phyloP scores from a whole-genome alignment of 192 early-diverging fungal species.

The Radiomyces spectabilis region DNA sequence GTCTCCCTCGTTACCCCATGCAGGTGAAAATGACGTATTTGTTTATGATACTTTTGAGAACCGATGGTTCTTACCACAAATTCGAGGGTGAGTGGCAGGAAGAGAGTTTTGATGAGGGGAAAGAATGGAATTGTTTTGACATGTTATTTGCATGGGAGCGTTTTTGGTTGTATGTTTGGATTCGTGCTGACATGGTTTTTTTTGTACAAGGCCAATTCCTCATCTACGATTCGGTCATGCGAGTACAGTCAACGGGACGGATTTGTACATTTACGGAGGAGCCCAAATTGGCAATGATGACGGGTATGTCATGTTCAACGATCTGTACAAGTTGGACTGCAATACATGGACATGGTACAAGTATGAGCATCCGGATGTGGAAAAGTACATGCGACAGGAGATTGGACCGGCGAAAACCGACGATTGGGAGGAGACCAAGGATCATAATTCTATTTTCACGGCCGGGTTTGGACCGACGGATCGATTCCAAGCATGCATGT shows the following conservation, averaged over 20 bases:
- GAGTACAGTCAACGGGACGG: conserved; percentile 2
- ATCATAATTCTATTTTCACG: conserved; percentile 7
- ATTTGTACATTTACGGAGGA: conserved; percentile 24
- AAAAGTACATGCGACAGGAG: conserved; percentile 6
- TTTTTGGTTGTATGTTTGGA: not conserved
- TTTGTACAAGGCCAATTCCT: conserved; percentile 18
- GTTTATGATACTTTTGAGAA: conserved; percentile 22
- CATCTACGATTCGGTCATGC: conserved; percentile 29
- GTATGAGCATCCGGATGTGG: conserved; percentile 23
- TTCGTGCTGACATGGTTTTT: no score
- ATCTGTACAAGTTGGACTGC: conserved; percentile 22
- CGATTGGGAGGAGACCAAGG: not conserved
- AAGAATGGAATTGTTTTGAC: not conserved
- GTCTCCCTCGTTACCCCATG: no score
- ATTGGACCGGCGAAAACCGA: not conserved
- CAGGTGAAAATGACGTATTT: conserved; percentile 31
- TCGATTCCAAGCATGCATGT: conserved; percentile 20
- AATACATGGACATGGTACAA: conserved; percentile 25
- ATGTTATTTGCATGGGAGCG: not conserved
- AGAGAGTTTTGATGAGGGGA: no score
- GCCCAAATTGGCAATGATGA: conserved; percentile 20
- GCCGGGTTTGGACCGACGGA: conserved; percentile 15
- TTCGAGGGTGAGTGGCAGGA: conserved; percentile 26
- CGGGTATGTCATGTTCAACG: conserved; percentile 21
- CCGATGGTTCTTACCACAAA: conserved; percentile 18